phyloP scores from a whole-genome alignment of 108 stramenopile species.

The Nitzschia sp. region DNA sequence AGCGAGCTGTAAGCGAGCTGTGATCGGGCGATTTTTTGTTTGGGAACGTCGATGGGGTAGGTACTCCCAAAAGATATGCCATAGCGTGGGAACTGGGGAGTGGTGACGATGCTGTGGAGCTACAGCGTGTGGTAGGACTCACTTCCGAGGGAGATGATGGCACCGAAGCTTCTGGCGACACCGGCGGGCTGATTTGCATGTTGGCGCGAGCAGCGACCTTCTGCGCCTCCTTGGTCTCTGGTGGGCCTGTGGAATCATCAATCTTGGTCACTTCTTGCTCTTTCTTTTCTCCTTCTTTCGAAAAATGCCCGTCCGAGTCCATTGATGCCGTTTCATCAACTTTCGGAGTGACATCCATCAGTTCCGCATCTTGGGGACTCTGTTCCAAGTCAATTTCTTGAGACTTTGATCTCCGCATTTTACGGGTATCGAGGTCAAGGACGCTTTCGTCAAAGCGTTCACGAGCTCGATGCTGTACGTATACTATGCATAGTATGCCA shows the following conservation, averaged over 20 bases:
- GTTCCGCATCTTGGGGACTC: not conserved
- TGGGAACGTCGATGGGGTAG: not conserved
- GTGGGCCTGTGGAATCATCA: not conserved
- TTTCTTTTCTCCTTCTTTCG: not conserved
- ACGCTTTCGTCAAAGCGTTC: not conserved
- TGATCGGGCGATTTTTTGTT: not conserved
- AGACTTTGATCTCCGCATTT: not conserved
- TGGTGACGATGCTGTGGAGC: constrained; percentile 3
- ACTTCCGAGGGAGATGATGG: constrained; percentile 9
- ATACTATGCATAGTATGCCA: constrained; percentile 31
- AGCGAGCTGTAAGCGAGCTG: not conserved
- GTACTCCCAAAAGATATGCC: constrained; percentile 17
- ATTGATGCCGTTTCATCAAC: not conserved
- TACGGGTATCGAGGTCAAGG: not conserved
- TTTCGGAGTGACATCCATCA: not conserved
- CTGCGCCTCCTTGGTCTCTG: not conserved
- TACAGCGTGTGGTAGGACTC: not conserved
- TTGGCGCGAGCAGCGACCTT: not conserved
- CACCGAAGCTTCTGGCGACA: constrained; percentile 4
- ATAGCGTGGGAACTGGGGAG: constrained; percentile 14
- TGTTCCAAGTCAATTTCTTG: not conserved
- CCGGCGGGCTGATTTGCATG: too few relatives aligned
- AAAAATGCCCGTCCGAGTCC: not conserved
- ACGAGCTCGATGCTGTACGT: constrained; percentile 22
- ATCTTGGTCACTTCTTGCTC: too few relatives aligned